Base-by-base conservation (phyloP, 139 green algal genomes). In the Auxenochlorella pyrenoidosa region DNA sequence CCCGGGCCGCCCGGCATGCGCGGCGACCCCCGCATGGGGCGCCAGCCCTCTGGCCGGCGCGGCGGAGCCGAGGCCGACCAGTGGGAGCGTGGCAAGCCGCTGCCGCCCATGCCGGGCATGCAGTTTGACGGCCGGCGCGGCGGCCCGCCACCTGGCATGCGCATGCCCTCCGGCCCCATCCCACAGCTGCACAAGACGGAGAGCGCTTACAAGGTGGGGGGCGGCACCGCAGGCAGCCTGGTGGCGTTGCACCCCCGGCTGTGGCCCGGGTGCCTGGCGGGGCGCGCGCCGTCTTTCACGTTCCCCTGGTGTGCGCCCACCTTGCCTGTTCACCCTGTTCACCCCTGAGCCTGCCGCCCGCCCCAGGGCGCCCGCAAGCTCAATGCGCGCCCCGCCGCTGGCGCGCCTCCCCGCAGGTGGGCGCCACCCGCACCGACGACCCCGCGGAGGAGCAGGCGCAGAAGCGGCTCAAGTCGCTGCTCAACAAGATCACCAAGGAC, bases 401-500 rank as follows among this genome's bases (percentile, higher is more conserved):
- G n/a, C n/a, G n/a, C n/a, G n/a, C n/a, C n/a, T n/a, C n/a, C 13
- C 59, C 79, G 51, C 89, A 93, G 91, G 47, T 94, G 19, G 95
- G 96, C 41, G n/a, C 88, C 47, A 84, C 73, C 16, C 54, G 58
- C 30, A 94, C 85, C 0, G 94, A 97, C n/a, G 94, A 98, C 87
- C 95, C 95, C 19, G 97, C 98, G 90, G 97, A 99, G 92, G 94
- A 98, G 90, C 94, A 94, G 90, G 96, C 96, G 90, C 95, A 99
- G 89, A 96, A 97, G 86, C 80, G 81, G 47, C 94, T 99, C 91
- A 99, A 98, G 94, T 93, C 89, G 51, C 92, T 98, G 65, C 94
- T 99, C 36, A 99, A 99, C 94, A 99, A 99, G 96, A 94, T 99
- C 75, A 99, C 97, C n/a, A 95, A 96, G 19, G 94, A 99, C 84